These are phyloP conservation scores for Pseudevernia furfuracea DNA, from an alignment of 495 filamentous ascomycete species.

Conservation along the genomic window DNA sequence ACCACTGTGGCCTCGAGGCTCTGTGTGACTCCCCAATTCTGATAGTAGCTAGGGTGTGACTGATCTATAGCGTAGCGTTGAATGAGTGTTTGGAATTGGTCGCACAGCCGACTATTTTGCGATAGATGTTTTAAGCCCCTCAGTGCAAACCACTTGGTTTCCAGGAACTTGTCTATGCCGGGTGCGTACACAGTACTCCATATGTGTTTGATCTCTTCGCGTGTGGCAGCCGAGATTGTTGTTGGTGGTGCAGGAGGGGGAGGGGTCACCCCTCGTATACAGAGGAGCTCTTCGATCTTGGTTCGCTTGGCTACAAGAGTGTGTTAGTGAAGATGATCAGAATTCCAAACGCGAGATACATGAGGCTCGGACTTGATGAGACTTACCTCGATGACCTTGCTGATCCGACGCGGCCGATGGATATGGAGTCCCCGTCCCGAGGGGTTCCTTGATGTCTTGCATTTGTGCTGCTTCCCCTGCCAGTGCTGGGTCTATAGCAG, in stretches of 20 bases:
- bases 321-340: background rate
- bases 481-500: slow-evolving; percentile 70
- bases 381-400: slow-evolving; percentile 38
- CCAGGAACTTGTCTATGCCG: slow-evolving; percentile 71
- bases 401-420: slow-evolving; percentile 33
- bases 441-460: slow-evolving; percentile 29
- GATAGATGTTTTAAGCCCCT: slow-evolving; percentile 46
- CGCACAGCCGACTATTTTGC: slow-evolving; percentile 51
- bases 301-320: slow-evolving; percentile 56
- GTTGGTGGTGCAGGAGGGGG: slow-evolving; percentile 49
- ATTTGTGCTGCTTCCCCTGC: slow-evolving; percentile 30
- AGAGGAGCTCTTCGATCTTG: slow-evolving; percentile 68
- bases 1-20: slow-evolving; percentile 64
- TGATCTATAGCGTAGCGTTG: slow-evolving; percentile 30
- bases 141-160: slow-evolving; percentile 72
- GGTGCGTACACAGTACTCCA: slow-evolving; percentile 70
- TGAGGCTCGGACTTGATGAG: background rate
- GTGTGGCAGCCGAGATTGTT: slow-evolving; percentile 43
- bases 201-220: slow-evolving; percentile 65
- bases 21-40: slow-evolving; percentile 36
- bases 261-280: slow-evolving; percentile 55
- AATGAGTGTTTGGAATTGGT: slow-evolving; percentile 56
- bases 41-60: slow-evolving; percentile 39
- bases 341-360: background rate
- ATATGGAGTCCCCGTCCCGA: slow-evolving; percentile 38